phyloP scores from a whole-genome alignment of 495 filamentous ascomycete species.

The Aspergillus steynii region DNA sequence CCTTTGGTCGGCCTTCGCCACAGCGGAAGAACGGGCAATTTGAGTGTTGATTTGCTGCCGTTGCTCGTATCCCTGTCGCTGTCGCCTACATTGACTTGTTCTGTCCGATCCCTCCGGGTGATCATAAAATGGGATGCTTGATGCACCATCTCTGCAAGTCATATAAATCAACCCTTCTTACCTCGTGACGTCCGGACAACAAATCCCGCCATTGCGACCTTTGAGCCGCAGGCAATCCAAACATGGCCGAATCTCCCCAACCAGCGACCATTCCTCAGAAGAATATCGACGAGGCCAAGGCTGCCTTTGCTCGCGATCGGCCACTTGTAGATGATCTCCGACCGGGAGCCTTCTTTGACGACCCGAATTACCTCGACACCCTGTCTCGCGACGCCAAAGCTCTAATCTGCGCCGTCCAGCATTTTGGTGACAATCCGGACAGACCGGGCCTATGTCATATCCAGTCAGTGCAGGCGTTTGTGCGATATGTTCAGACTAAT shows the following conservation, averaged over 20 bases:
- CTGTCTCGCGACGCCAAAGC: background rate
- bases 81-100: background rate
- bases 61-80: background rate
- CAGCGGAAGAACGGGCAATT: background rate
- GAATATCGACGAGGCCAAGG: constrained; percentile 3
- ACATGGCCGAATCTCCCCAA: background rate
- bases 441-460: constrained; percentile 6
- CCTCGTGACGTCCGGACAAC: background rate
- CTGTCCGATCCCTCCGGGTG: background rate
- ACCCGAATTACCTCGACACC: constrained; percentile 6
- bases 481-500: background rate
- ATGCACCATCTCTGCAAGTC: background rate
- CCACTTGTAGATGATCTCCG: constrained; percentile 2
- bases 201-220: background rate
- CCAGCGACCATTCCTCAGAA: background rate
- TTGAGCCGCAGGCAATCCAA: background rate
- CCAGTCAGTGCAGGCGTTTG: constrained; percentile 2
- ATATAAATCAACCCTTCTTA: background rate
- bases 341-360: constrained; percentile 6
- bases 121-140: background rate
- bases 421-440: constrained; percentile 4
- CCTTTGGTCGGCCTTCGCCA: background rate
- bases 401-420: constrained; percentile 8
- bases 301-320: constrained; percentile 7
- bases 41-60: background rate